Conservation (phyloP, 108 stramenopile species). For the Epipyxis sp. region DNA sequence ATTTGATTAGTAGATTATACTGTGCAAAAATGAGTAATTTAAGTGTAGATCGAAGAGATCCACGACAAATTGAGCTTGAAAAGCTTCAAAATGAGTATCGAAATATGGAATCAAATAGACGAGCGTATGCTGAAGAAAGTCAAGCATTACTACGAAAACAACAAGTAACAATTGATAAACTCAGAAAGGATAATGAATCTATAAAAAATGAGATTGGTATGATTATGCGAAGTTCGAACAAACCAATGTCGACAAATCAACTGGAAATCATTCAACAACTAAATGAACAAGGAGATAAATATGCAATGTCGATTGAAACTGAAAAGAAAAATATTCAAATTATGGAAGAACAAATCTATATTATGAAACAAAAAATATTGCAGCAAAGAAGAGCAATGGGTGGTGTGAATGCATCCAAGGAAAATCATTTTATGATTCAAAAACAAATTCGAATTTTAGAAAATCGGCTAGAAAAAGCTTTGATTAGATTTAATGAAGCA, state of each 20-base stretch:
- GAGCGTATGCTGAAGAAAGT: slow-evolving; percentile 71
- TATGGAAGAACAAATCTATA: slow-evolving; percentile 62
- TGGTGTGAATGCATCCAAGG: slow-evolving; percentile 70
- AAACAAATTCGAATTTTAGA: slow-evolving; percentile 75
- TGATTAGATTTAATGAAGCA: slow-evolving; percentile 76
- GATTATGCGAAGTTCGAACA: slow-evolving; percentile 53
- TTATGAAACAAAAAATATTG: slow-evolving; percentile 62
- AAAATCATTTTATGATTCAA: slow-evolving; percentile 65
- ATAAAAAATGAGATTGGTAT: slow-evolving; percentile 73
- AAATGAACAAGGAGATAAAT: slow-evolving; percentile 60
- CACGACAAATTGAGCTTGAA: slow-evolving; percentile 53
- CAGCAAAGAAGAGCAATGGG: slow-evolving; percentile 71
- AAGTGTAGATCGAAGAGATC: too few species aligned
- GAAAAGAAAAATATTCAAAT: slow-evolving; percentile 54
- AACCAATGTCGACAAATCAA: not conserved
- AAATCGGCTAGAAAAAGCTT: slow-evolving; percentile 76
- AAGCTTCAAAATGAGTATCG: slow-evolving; percentile 73
- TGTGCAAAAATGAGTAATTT: too few species aligned
- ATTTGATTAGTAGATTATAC: too few species aligned
- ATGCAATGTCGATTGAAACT: slow-evolving; percentile 50
- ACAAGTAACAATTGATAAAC: slow-evolving; percentile 66
- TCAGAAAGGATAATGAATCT: slow-evolving; percentile 63
- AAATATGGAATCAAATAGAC: slow-evolving; percentile 78
- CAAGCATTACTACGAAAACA: slow-evolving; percentile 70
- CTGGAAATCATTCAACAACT: slow-evolving; percentile 52